A percentile compares a stretch with the other conserved stretches of the same genome.
These are phyloP conservation scores for Colletotrichum viniferum DNA, from an alignment of 2,329 filamentous ascomycete species.

Conservation along the genomic window DNA sequence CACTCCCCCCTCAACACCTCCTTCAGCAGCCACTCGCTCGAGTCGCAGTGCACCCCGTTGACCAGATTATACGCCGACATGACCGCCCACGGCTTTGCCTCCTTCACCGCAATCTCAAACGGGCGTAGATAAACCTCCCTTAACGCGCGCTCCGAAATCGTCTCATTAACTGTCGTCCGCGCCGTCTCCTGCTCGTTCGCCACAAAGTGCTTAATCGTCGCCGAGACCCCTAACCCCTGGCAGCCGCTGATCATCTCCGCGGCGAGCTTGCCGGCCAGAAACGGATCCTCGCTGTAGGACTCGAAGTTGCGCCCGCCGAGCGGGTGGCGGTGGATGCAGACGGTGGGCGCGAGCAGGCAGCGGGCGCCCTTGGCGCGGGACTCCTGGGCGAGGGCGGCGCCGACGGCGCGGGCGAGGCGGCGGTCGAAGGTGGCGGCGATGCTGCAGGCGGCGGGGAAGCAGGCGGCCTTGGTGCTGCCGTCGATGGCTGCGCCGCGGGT, in stretches of 20 bases:
- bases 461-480: conserved; percentile 16
- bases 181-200: conserved; percentile 34
- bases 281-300: conserved; percentile 66
- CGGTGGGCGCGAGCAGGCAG: conserved; percentile 58
- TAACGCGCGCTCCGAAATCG: conserved; percentile 30
- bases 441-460: conserved; percentile 73
- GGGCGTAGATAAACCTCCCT: conserved; percentile 35
- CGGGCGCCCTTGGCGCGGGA: conserved; percentile 76
- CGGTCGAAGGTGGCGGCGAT: conserved; percentile 76
- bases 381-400: conserved; percentile 73
- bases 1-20: conserved; percentile 77
- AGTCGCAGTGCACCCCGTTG: conserved; percentile 52
- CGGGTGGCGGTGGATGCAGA: conserved; percentile 66
- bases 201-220: conserved; percentile 57
- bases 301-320: conserved; percentile 70
- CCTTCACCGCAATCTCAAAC: conserved; percentile 31
- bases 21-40: conserved; percentile 57
- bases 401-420: conserved; percentile 67
- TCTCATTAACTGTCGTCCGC: conserved; percentile 41
- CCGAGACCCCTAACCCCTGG: conserved; percentile 70
- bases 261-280: conserved; percentile 68
- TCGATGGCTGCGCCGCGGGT: conserved; percentile 21
- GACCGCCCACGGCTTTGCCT: conserved; percentile 28
- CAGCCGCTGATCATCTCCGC: conserved; percentile 72
- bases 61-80: conserved; percentile 39